Base-by-base conservation (phyloP, 805 yeast species). In the Zygotorulaspora danielsina region DNA sequence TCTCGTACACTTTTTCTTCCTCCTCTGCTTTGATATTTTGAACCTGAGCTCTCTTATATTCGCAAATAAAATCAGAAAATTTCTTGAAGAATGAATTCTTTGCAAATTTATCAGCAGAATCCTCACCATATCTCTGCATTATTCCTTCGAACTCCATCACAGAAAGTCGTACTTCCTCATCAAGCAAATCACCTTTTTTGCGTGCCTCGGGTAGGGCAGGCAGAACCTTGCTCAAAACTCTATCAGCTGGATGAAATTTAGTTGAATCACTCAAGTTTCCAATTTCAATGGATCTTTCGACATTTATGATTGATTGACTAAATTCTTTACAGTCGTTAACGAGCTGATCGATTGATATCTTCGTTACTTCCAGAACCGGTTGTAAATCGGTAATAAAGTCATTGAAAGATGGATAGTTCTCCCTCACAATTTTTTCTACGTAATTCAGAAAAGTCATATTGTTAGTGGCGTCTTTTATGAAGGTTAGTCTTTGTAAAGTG, bases 101-200 rank as follows among this genome's bases (percentile, higher is more conserved):
- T 12, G 89, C 75, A 48, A 71, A 69, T 26, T 74, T 67, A 59
- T 90, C 97, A 6, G 60, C 64, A 1, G 84, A 72, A 58, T 86
- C 94, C 63, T 93, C 98, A n/a, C 97, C 97, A 57, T 85, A 93
- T 51, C 75, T 79, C 46, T 72, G 72, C 94, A 93, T 82, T 46
- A 88, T 67, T 22, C 73, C 70, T 38, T 77, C 76, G 55, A 84
- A 84, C 44, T 82, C 86, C 31, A 73, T 67, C 39, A 80, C 63
- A 0, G 90, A 78, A 17, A 77, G 64, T 39, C 71, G 72, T 19
- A 81, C 68, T 48, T 84, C 89, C 38, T 78, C 77, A 32, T 73
- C 73, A 30, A 93, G 63, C 27, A 81, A 65, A 13, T 76, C 76
- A 36, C 79, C 77, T 61, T 85, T 86, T 34, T 75, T 72, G 39